phyloP scores from a whole-genome alignment of 2,329 filamentous ascomycete genomes.

The Phoma sp. region DNA sequence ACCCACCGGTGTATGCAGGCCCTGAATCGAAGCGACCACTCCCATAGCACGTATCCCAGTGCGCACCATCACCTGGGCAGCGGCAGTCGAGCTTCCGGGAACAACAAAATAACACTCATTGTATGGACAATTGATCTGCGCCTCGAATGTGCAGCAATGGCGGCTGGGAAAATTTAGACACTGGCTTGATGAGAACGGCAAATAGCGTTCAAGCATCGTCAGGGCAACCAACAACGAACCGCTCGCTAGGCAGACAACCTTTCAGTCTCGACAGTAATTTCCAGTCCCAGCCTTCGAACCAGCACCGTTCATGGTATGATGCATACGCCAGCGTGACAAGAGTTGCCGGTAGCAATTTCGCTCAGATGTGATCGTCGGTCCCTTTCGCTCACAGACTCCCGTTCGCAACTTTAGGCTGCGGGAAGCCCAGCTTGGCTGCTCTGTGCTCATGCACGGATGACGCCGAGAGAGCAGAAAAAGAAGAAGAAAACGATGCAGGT shows the following conservation, averaged over 20 bases:
- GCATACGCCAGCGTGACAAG: conserved; percentile 31
- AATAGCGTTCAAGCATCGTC: background rate
- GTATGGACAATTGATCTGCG: conserved; percentile 5
- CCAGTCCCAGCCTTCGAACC: conserved; percentile 5
- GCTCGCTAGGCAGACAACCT: conserved; percentile 11
- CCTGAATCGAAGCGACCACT: conserved; percentile 13
- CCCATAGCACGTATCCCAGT: conserved; percentile 1
- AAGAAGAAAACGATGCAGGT: conserved; percentile 41
- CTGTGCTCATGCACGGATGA: conserved; percentile 44
- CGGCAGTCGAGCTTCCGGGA: conserved; percentile 12
- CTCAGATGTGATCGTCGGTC: conserved; percentile 40
- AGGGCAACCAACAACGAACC: conserved; percentile 8
- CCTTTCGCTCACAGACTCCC: conserved; percentile 44
- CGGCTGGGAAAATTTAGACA: background rate
- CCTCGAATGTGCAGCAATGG: conserved; percentile 5
- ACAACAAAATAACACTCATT: conserved; percentile 1
- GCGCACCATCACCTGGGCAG: conserved; percentile 13
- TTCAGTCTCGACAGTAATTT: background rate
- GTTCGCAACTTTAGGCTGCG: conserved; percentile 44
- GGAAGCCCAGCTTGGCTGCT: conserved; percentile 41
- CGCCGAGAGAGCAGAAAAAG: conserved; percentile 34
- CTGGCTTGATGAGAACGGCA: conserved; percentile 11
- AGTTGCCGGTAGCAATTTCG: conserved; percentile 34
- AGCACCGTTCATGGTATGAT: conserved; percentile 22
- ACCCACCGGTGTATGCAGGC: conserved; percentile 16